Conservation (phyloP, 2,329 filamentous ascomycete species). For the Tolypocladium tropicale region DNA sequence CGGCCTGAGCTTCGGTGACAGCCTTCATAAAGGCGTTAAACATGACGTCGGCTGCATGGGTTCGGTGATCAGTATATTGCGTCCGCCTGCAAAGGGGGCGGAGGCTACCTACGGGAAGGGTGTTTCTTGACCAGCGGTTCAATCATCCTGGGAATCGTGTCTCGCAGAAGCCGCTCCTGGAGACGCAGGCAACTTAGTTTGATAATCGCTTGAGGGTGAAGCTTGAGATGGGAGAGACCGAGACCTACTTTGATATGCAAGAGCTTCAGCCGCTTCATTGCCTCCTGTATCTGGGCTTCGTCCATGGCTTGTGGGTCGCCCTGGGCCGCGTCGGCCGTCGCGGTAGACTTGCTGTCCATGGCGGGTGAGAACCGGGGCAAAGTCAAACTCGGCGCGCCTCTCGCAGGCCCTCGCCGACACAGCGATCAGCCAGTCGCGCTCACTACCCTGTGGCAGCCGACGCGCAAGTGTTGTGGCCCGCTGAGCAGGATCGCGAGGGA, state of each 20-base stretch:
- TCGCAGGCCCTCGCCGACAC: not conserved
- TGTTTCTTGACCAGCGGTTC: constrained; percentile 40
- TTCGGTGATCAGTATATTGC: constrained; percentile 1
- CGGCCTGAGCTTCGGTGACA: constrained; percentile 33
- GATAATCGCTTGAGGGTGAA: too few species aligned
- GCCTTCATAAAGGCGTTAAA: constrained; percentile 38
- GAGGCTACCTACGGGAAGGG: constrained; percentile 34
- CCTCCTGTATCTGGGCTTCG: constrained; percentile 38
- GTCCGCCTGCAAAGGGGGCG: not conserved
- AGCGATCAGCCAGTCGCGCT: not conserved
- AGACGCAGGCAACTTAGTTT: constrained; percentile 8
- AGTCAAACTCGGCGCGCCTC: not conserved
- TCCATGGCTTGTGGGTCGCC: constrained; percentile 25
- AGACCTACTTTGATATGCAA: constrained; percentile 42
- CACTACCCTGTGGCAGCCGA: not conserved
- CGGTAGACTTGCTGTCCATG: constrained; percentile 3
- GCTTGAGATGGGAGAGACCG: not conserved
- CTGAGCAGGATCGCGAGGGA: not conserved
- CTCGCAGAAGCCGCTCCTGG: constrained; percentile 23
- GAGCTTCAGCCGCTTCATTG: constrained; percentile 39
- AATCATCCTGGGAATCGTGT: constrained; percentile 27
- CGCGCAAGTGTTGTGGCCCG: not conserved
- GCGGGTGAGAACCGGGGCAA: not conserved
- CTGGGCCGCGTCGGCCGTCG: not conserved
- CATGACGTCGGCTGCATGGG: constrained; percentile 35